Percentiles rank a stretch among this genome's conserved stretches.
Conservation (phyloP, 768 basidiomycete genomes). For the Antrodiella citrinella region DNA sequence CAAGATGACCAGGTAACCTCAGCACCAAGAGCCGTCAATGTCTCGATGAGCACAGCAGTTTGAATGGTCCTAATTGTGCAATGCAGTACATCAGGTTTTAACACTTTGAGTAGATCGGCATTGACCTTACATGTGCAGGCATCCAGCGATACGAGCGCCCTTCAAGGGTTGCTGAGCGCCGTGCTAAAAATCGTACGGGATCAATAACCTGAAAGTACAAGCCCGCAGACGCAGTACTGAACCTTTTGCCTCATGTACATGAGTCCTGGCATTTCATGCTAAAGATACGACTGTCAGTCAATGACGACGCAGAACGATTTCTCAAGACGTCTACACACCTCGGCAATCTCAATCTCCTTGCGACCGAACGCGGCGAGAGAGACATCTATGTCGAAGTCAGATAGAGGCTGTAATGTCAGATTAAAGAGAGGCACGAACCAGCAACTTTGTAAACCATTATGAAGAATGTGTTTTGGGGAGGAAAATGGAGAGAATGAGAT, state of each 20-base stretch:
- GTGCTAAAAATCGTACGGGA: constrained; percentile 42
- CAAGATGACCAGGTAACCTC: constrained; percentile 99
- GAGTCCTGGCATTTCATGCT: constrained; percentile 95
- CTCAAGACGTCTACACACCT: constrained; percentile 46
- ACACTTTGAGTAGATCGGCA: not conserved
- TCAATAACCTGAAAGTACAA: constrained; percentile 2
- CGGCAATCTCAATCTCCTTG: constrained; percentile 99
- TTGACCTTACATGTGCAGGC: constrained; percentile 81
- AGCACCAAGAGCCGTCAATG: constrained; percentile 89
- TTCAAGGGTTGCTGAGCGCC: constrained; percentile 76
- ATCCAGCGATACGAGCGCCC: constrained; percentile 94
- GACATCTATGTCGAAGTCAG: constrained; percentile 46
- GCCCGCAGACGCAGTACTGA: constrained; percentile 11
- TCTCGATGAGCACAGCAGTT: constrained; percentile 98
- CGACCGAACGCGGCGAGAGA: constrained; percentile 99
- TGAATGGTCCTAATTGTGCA: constrained; percentile 77
- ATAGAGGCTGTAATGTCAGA: not conserved
- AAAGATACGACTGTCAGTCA: constrained; percentile 7
- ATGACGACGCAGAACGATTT: constrained; percentile 8
- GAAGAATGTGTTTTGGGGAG: constrained; percentile 16
- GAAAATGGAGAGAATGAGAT: constrained; percentile 15
- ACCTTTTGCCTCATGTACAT: constrained; percentile 91
- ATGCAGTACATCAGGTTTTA: not conserved
- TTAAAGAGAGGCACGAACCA: constrained; percentile 35
- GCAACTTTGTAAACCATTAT: constrained; percentile 87